Evolutionary conservation across 805 yeast genomes (phyloP).

Genomic region (Nakazawaea ernobii): DNA sequence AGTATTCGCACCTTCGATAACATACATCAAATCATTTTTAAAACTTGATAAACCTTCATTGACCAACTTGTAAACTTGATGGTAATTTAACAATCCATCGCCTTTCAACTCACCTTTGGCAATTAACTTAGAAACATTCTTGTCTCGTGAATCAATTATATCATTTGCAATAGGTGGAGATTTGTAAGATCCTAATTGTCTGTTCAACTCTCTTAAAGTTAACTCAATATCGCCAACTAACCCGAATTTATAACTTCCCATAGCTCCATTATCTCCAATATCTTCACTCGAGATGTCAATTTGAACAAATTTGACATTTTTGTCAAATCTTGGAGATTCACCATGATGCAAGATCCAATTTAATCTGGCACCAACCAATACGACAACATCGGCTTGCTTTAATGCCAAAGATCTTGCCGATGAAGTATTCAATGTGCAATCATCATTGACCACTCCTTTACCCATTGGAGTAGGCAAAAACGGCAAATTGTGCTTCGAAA

Average conservation of each 20-base stretch:
- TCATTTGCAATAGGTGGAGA: conserved; percentile 25
- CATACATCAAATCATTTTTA: conserved; percentile 32
- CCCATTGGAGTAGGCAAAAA: conserved; percentile 79
- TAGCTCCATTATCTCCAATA: conserved; percentile 37
- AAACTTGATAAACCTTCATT: conserved; percentile 30
- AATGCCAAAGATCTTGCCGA: conserved; percentile 63
- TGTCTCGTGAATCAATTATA: conserved; percentile 22
- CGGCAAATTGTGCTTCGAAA: conserved; percentile 38
- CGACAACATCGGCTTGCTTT: conserved; percentile 49
- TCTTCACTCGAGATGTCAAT: conserved; percentile 51
- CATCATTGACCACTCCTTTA: conserved; percentile 60
- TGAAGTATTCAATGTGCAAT: conserved; percentile 40
- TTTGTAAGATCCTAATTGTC: conserved; percentile 21
- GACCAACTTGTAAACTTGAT: conserved; percentile 46
- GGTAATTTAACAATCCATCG: conserved; percentile 34
- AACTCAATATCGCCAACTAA: conserved; percentile 51
- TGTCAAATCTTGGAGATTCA: conserved; percentile 44
- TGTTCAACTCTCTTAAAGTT: conserved; percentile 31
- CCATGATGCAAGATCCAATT: conserved; percentile 75
- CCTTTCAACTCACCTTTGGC: conserved; percentile 24
- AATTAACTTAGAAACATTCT: conserved; percentile 27
- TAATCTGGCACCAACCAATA: conserved; percentile 60
- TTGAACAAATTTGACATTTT: conserved; percentile 46
- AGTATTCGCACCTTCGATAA: conserved; percentile 73
- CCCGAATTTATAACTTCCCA: conserved; percentile 30